These are phyloP conservation scores for Paramecium sexaurelia DNA, from an alignment of 73 alveolate species.

Conservation along the genomic window DNA sequence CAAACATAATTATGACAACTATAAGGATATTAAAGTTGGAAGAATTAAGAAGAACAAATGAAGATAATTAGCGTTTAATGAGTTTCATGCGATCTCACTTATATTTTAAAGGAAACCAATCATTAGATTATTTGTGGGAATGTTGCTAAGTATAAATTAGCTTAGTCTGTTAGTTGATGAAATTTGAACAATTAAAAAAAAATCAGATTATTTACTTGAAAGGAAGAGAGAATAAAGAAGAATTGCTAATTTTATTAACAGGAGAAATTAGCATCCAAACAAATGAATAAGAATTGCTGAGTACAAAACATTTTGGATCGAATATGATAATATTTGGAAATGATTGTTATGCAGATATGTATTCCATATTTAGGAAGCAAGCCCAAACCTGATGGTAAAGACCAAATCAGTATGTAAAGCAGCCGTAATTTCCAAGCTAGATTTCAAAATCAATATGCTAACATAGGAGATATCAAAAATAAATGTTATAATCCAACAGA, in stretches of 20 bases:
- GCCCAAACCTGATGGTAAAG: slow-evolving; percentile 26
- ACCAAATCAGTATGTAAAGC: neutral
- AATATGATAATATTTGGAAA: neutral
- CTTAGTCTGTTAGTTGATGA: neutral
- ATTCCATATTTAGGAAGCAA: neutral
- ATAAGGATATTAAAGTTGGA: neutral
- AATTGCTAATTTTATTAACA: slow-evolving; percentile 20
- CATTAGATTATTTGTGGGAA: neutral
- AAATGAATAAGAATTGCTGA: neutral
- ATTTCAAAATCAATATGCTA: slow-evolving; percentile 37
- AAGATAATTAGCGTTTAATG: neutral
- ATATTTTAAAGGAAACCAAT: neutral
- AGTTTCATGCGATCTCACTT: neutral
- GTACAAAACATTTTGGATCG: slow-evolving; percentile 20
- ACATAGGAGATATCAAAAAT: neutral
- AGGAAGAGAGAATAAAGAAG: neutral
- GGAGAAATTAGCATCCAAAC: neutral
- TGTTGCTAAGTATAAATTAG: neutral
- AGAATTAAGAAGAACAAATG: neutral
- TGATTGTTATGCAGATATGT: slow-evolving; percentile 40
- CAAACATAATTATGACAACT: neutral
- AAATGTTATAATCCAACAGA: neutral
- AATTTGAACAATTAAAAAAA: neutral
- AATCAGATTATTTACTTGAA: neutral
- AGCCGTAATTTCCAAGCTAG: slow-evolving; percentile 25